These are phyloP conservation scores for Rhizophora mangle DNA, from an alignment of 345 rosid genomes.

Conservation along the genomic window DNA sequence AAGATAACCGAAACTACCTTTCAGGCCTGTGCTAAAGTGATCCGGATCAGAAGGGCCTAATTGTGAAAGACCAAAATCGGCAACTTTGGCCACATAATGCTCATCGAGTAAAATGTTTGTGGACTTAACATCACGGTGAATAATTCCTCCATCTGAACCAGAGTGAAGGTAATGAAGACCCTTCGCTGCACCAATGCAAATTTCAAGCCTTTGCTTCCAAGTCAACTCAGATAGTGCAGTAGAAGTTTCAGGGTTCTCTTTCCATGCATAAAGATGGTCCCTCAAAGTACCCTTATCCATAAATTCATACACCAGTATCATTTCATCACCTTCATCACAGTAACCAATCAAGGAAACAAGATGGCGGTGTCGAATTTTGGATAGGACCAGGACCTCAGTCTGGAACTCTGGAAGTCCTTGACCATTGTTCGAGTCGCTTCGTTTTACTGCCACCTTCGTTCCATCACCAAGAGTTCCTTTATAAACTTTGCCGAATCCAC, in stretches of 20 bases:
- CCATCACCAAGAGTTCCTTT: conserved; percentile 4
- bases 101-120: no score
- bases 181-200: no score
- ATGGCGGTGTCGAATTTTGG: conserved; percentile 1
- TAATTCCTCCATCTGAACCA: no score
- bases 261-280: neutral
- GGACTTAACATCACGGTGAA: no score
- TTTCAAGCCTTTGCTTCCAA: neutral
- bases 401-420: conserved; percentile 3
- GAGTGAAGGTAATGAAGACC: no score
- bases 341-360: conserved; percentile 2
- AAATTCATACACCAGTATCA: neutral
- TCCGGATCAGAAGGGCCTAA: no score
- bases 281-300: conserved; percentile 11
- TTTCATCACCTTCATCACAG: neutral
- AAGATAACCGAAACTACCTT: conserved; percentile 17
- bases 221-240: no score
- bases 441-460: conserved; percentile 14
- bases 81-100: no score
- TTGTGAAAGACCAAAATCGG: no score
- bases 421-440: conserved; percentile 12
- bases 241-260: neutral
- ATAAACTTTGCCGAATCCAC: conserved; percentile 11
- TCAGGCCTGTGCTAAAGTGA: neutral
- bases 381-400: conserved; percentile 1